phyloP scores from a whole-genome alignment of 2,329 filamentous ascomycete genomes.

The Pseudogymnoascus sp. region DNA sequence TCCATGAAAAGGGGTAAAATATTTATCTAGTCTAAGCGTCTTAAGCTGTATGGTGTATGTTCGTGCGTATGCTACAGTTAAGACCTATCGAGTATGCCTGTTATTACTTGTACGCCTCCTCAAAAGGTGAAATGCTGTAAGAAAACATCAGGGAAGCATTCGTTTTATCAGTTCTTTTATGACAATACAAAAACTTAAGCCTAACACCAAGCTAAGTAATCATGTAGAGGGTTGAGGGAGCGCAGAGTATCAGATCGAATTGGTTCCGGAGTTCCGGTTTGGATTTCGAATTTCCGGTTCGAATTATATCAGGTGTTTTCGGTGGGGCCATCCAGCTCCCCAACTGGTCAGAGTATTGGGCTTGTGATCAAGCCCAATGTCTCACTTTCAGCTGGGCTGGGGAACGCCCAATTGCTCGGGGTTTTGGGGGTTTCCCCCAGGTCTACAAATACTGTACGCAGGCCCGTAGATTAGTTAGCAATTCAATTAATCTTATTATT shows the following conservation, averaged over 20 bases:
- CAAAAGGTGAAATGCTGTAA: background rate
- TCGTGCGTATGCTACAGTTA: background rate
- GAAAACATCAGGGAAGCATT: background rate
- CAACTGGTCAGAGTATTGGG: too few species aligned
- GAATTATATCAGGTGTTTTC: background rate
- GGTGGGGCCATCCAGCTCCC: too few species aligned
- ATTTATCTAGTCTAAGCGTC: background rate
- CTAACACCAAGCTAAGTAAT: background rate
- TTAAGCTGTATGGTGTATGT: background rate
- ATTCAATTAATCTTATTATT: too few species aligned
- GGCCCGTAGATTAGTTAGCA: too few species aligned
- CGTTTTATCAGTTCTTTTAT: background rate
- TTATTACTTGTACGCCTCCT: background rate
- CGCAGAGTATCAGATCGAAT: background rate
- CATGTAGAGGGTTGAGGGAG: background rate
- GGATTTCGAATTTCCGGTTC: background rate
- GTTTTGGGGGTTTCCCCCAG: too few species aligned
- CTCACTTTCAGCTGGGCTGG: too few species aligned
- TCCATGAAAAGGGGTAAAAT: background rate
- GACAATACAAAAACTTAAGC: background rate
- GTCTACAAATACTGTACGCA: too few species aligned
- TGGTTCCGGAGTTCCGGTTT: background rate
- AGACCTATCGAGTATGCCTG: background rate
- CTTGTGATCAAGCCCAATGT: too few species aligned
- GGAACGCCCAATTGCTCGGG: too few species aligned